Evolutionary conservation across 208 protist species (phyloP).

Genomic region (Leptomonas seymouri): DNA sequence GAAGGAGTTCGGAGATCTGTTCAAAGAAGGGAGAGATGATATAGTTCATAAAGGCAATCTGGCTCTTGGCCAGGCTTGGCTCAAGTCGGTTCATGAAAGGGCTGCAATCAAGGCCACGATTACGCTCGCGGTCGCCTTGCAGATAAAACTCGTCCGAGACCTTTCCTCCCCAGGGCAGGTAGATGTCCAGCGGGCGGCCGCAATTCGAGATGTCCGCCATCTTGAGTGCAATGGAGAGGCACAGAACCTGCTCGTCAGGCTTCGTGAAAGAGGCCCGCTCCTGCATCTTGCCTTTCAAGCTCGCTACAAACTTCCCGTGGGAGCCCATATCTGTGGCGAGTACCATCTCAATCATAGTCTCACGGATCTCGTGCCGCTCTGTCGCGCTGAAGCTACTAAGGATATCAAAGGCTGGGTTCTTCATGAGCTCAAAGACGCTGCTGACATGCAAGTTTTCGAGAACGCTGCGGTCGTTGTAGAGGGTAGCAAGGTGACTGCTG

Average conservation of each 20-base stretch:
- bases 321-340: slow-evolving; percentile 95
- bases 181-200: slow-evolving; percentile 84
- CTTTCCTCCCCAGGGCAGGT: slow-evolving; percentile 88
- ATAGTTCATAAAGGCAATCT: slow-evolving; percentile 94
- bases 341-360: slow-evolving; percentile 92
- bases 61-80: slow-evolving; percentile 81
- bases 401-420: slow-evolving; percentile 84
- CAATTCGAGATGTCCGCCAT: slow-evolving; percentile 96
- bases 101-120: slow-evolving; percentile 82
- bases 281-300: slow-evolving; percentile 68
- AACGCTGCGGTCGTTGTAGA: slow-evolving; percentile 97
- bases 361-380: slow-evolving; percentile 82
- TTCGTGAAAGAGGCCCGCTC: slow-evolving; percentile 66
- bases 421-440: slow-evolving; percentile 92
- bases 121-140: slow-evolving; percentile 93
- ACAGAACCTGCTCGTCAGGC: slow-evolving; percentile 84
- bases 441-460: slow-evolving; percentile 95
- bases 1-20: slow-evolving; percentile 79
- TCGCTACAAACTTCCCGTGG: slow-evolving; percentile 86
- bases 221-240: slow-evolving; percentile 93
- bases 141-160: slow-evolving; percentile 95
- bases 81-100: slow-evolving; percentile 94
- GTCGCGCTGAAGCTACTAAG: slow-evolving; percentile 76
- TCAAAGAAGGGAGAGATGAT: slow-evolving; percentile 93
- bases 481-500: slow-evolving; percentile 78